A percentile compares a stretch with the other conserved stretches of the same genome.
Conservation (phyloP, 805 yeast species). For the Spathaspora arborariae region DNA sequence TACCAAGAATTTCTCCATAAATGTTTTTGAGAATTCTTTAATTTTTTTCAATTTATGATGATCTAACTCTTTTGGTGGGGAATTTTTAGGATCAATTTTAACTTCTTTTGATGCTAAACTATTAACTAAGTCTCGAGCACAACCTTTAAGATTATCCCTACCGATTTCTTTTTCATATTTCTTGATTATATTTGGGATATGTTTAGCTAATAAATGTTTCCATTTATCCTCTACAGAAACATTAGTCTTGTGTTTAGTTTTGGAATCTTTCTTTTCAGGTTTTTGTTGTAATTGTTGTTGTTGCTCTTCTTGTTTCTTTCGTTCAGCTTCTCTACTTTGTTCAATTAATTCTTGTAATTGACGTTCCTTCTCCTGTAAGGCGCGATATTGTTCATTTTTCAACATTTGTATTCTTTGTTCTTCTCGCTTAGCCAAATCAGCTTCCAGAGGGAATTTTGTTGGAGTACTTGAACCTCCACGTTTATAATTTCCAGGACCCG, state of each 20-base stretch:
- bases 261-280: constrained; percentile 6
- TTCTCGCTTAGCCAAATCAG: constrained; percentile 26
- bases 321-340: constrained; percentile 21
- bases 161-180: constrained; percentile 65
- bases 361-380: constrained; percentile 32
- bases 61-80: constrained; percentile 54
- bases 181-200: constrained; percentile 76
- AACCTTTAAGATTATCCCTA: constrained; percentile 66
- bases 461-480: neutral
- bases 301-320: constrained; percentile 6
- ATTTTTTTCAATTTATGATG: constrained; percentile 68
- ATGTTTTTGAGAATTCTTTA: constrained; percentile 55
- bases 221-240: constrained; percentile 28
- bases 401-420: constrained; percentile 31
- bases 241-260: neutral
- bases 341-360: constrained; percentile 33
- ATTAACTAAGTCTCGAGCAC: constrained; percentile 76
- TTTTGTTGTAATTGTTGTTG: neutral
- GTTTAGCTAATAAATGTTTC: constrained; percentile 57
- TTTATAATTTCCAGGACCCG: neutral
- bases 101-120: constrained; percentile 66
- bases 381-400: constrained; percentile 29
- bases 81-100: constrained; percentile 37
- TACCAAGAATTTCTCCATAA: constrained; percentile 62
- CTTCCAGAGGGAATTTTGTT: constrained; percentile 10